Evolutionary conservation across 352 stramenopile species (phyloP).

Genomic region (Aphanomyces invadans): DNA sequence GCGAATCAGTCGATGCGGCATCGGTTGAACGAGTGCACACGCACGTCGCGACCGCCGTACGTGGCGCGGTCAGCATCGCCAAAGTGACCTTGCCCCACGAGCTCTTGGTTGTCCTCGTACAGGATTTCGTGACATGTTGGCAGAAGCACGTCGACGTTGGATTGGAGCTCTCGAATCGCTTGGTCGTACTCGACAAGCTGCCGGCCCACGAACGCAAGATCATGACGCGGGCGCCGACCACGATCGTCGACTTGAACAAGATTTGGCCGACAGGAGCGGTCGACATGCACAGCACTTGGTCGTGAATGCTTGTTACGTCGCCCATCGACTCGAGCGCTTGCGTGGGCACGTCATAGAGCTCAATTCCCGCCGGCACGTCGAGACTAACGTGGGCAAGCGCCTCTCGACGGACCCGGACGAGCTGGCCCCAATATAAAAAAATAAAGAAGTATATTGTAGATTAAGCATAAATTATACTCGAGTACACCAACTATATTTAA

Average conservation of each 20-base stretch:
- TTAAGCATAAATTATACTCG: no score
- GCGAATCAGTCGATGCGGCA: not conserved
- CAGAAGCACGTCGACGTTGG: conserved; percentile 58
- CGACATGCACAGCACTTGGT: conserved; percentile 54
- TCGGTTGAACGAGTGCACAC: conserved; percentile 34
- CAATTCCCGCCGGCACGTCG: conserved; percentile 50
- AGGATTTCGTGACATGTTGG: conserved; percentile 68
- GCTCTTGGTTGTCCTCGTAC: conserved; percentile 59
- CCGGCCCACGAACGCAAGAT: conserved; percentile 55
- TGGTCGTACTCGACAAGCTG: conserved; percentile 44
- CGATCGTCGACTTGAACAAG: conserved; percentile 61
- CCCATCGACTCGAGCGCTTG: conserved; percentile 67
- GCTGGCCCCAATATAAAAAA: no score
- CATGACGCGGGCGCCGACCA: conserved; percentile 57
- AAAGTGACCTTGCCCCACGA: conserved; percentile 68
- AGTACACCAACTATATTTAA: no score
- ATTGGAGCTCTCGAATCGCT: conserved; percentile 35
- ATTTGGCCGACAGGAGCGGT: conserved; percentile 45
- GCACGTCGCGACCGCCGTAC: conserved; percentile 44
- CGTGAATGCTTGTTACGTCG: conserved; percentile 47
- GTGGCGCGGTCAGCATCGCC: conserved; percentile 59
- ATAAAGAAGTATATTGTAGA: no score
- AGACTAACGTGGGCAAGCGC: conserved; percentile 66
- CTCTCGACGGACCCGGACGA: conserved; percentile 58
- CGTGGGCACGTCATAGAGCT: conserved; percentile 49